These are phyloP conservation scores for Pseudovirgaria hyperparasitica DNA, from an alignment of 2,329 filamentous ascomycete species.

Conservation along the genomic window DNA sequence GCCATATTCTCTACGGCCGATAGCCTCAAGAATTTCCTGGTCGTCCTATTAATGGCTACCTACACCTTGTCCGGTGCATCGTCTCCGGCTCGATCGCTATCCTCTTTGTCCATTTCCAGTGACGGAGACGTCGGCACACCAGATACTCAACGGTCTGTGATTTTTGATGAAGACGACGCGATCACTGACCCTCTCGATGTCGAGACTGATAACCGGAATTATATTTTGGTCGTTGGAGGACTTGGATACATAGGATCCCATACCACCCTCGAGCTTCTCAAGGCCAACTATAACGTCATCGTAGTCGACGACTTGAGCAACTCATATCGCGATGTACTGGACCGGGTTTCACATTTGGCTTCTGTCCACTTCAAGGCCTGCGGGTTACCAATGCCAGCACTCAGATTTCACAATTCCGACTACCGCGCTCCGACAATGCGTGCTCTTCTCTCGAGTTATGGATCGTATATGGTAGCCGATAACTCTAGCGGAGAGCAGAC, in stretches of 20 bases:
- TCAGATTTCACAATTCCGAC: constrained; percentile 36
- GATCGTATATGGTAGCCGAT: constrained; percentile 14
- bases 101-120: constrained; percentile 13
- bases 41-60: no score
- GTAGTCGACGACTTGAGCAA: constrained; percentile 35
- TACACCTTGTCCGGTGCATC: constrained; percentile 11
- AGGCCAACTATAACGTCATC: constrained; percentile 41
- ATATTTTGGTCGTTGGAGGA: constrained; percentile 41
- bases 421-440: constrained; percentile 33
- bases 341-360: constrained; percentile 23
- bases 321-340: constrained; percentile 25
- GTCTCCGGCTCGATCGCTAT: constrained; percentile 17
- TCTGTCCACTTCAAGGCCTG: constrained; percentile 25
- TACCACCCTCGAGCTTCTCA: constrained; percentile 41
- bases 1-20: no score
- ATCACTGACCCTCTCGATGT: constrained; percentile 29
- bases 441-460: constrained; percentile 31
- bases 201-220: constrained; percentile 22
- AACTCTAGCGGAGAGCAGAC: constrained; percentile 10
- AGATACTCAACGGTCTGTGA: constrained; percentile 29
- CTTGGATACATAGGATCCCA: constrained; percentile 45
- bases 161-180: constrained; percentile 37
- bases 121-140: constrained; percentile 27
- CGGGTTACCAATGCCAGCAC: constrained; percentile 28
- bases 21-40: no score